Base-by-base conservation (phyloP, 257 asterid genomes). In the Leonotis leonurus region DNA sequence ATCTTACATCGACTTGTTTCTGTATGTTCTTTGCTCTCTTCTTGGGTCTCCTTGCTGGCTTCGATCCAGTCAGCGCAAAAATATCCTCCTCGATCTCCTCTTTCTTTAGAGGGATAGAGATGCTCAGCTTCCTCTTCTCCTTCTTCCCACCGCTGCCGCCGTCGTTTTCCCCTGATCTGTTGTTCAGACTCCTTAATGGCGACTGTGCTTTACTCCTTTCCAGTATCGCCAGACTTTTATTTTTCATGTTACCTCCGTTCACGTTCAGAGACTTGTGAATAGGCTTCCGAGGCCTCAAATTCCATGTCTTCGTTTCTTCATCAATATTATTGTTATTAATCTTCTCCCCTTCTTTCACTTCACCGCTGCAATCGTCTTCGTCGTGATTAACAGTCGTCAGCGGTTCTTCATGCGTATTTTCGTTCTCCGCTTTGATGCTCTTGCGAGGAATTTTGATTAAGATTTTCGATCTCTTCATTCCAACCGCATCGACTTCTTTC, bases 51-150 rank as follows among this genome's bases (percentile, higher is more conserved):
- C 88, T 83, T 9, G 81, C 65, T 30, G 88, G 93, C 75, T 80
- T 89, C 21, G 81, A 79, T 70, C 87, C 90, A 16, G 88, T 71
- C 73, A 89, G 48, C 17, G 83, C 67, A 59, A 77, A 80, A 5
- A 83, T 49, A 76, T 89, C 96, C 76, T 77, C 95, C 51, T 89
- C 95, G 21, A 85, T 88, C 70, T 88, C 95, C 32, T 73, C 80
- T 71, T 74, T 80, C 12, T 86, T 50, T 18, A 88, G 82, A 0
- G 85, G 10, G 26, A 78, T 58, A 11, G 67, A 37, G 29, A 88
- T 68, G 71, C 61, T 78, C 66, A 53, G 64, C 70, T 75, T 85
- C 70, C 60, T 74, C 77, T 77, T 80, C 60, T 74, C 78, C 80
- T 83, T 74, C 76, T 71, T 73, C 73, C 43, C 79, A 37, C 67